phyloP scores from a whole-genome alignment of 257 asterid species.

The Rhazya stricta region DNA sequence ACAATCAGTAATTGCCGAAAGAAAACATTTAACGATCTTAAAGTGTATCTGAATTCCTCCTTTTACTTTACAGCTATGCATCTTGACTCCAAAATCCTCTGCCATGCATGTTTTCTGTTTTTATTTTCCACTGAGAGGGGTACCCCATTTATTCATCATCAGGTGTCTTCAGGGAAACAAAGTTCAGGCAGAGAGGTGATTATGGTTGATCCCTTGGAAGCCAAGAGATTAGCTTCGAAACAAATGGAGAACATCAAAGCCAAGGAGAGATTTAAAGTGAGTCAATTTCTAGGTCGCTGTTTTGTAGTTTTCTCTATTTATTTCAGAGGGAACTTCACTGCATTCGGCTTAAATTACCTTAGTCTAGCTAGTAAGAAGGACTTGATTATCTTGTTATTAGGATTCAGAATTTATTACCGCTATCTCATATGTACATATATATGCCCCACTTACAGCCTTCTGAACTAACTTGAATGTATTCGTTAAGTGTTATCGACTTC shows the following conservation, averaged over 20 bases:
- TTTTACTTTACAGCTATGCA: background rate
- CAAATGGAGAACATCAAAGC: constrained; percentile 83
- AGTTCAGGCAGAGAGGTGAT: constrained; percentile 46
- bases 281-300: constrained; percentile 20
- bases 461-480: no score
- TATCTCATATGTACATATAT: background rate
- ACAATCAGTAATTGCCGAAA: background rate
- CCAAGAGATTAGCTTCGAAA: constrained; percentile 86
- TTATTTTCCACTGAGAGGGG: background rate
- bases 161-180: constrained; percentile 51
- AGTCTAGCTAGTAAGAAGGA: background rate
- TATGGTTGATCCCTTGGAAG: constrained; percentile 98
- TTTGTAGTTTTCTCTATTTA: background rate
- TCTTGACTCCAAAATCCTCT: background rate
- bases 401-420: background rate
- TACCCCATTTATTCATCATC: constrained; percentile 6
- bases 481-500: background rate
- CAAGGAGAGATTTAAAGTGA: constrained; percentile 57
- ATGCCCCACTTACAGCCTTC: background rate
- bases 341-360: background rate
- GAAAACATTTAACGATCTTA: background rate
- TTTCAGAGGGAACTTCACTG: background rate
- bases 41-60: background rate
- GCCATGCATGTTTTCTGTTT: background rate
- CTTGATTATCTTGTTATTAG: background rate